phyloP scores from a whole-genome alignment of 2,329 filamentous ascomycete genomes.

The Verticillium longisporum region DNA sequence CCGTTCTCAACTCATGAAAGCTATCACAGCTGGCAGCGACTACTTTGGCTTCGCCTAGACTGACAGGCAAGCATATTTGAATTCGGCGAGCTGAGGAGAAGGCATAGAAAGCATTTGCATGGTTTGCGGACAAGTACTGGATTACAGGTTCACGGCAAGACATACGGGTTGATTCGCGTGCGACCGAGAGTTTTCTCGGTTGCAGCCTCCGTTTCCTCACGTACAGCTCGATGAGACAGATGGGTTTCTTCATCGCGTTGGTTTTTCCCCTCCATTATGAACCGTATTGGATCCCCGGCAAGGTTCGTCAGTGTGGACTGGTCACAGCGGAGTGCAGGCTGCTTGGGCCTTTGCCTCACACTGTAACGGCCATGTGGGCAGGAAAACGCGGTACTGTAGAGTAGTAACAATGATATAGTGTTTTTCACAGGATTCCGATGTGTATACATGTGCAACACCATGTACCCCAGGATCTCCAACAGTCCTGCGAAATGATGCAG shows the following conservation, averaged over 20 bases:
- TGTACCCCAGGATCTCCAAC: not conserved
- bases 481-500: too few species aligned
- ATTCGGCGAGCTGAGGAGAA: not conserved
- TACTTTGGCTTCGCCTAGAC: constrained; percentile 92
- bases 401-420: not conserved
- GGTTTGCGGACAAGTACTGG: not conserved
- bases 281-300: not conserved
- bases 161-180: not conserved
- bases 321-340: constrained; percentile 2
- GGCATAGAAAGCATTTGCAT: constrained; percentile 1
- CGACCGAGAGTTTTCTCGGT: not conserved
- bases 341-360: not conserved
- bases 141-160: not conserved
- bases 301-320: not conserved
- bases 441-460: not conserved
- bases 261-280: not conserved
- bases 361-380: not conserved
- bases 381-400: not conserved
- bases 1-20: constrained; percentile 81
- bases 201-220: not conserved
- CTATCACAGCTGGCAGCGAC: constrained; percentile 95
- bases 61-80: not conserved
- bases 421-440: not conserved
- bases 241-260: not conserved
- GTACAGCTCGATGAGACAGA: not conserved